Evolutionary conservation across 1,139 yeast species (phyloP), one percentile per base, ranked within the genome.

Genomic region (Taiozyma sp.): DNA sequence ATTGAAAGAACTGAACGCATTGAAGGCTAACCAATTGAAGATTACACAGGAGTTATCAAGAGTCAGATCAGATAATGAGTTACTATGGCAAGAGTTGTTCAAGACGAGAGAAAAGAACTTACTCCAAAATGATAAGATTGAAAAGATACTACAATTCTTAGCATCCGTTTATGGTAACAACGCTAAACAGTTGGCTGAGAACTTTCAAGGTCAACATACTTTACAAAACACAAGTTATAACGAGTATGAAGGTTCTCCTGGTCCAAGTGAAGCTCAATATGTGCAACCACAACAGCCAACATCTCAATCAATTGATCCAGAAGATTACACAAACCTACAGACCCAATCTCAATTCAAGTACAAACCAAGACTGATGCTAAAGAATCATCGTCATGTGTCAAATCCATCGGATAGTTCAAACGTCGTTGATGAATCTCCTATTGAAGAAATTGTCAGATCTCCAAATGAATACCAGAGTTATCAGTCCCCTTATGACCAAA

Each of bases 71-170:
- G 99, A 95, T 64, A 93, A 93, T 68, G 92, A 90, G 65, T 71
- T 90, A 60, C 72, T 93, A 49, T 93, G 99, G 99, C 84, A 84
- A 54, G 99, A 93, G 65, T 86, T 90, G 63, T 84, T 78, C 63
- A 72, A 84, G 51, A 86, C 95, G 5, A 75, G 97, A 51, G 97
- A 93, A 65, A 80, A 95, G 55, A 89, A 91, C 66, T 82, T 85
- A 58, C 78, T 85, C 43, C 99, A 93, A 65, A 84, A 92, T 38
- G 92, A 88, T 57, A 90, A 97, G 27, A 74, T 93, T 55, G 96
- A 91, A 60, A 87, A 89, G 61, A 93, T 93, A 45, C 72, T 95
- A 63, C 81, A 95, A 58, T 92, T 93, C 61, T 73, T 93, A 60
- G 96, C 97, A 1, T 81, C 93, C 13, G 78, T 89, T 5, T 88